Conservation (phyloP, 2,329 filamentous ascomycete species). For the Aschersonia sp. region DNA sequence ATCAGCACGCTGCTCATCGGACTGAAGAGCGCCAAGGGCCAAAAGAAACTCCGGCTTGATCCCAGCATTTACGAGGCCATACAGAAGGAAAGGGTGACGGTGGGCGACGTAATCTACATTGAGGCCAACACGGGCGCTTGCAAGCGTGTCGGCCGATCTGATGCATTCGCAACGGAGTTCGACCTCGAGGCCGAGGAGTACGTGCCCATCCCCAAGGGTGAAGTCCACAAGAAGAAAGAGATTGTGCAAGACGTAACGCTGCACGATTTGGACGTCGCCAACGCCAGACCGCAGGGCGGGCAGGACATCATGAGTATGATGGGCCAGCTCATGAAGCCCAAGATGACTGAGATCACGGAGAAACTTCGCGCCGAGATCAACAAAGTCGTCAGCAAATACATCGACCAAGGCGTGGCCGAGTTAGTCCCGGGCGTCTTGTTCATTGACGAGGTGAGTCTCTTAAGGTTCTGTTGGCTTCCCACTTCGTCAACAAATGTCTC, state of each 20-base stretch:
- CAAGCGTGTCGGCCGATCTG: conserved; percentile 89
- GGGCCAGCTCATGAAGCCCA: conserved; percentile 98
- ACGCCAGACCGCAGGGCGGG: conserved; percentile 85
- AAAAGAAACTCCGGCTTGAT: conserved; percentile 93
- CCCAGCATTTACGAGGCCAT: conserved; percentile 99
- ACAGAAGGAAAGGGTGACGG: conserved; percentile 90
- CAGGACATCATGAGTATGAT: conserved; percentile 99
- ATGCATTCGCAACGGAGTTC: conserved; percentile 96
- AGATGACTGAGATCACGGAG: conserved; percentile 98
- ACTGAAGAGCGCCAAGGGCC: conserved; percentile 87
- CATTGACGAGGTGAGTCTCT: conserved; percentile 72
- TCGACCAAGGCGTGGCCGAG: conserved; percentile 94
- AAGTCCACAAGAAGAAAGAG: conserved; percentile 99
- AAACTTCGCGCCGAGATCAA: conserved; percentile 94
- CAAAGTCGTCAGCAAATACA: conserved; percentile 98
- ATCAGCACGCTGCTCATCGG: conserved; percentile 93
- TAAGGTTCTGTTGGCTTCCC: conserved; percentile 1
- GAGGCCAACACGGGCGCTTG: conserved; percentile 97
- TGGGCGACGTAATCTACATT: conserved; percentile 97
- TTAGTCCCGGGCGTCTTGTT: conserved; percentile 96
- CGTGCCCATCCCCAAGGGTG: conserved; percentile 94
- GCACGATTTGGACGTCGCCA: conserved; percentile 92
- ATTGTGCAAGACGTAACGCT: conserved; percentile 97
- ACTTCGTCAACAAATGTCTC: conserved; percentile 1
- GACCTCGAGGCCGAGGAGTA: conserved; percentile 98